phyloP scores from a whole-genome alignment of 2,329 filamentous ascomycete species.

The Chaetomium olivaceum region DNA sequence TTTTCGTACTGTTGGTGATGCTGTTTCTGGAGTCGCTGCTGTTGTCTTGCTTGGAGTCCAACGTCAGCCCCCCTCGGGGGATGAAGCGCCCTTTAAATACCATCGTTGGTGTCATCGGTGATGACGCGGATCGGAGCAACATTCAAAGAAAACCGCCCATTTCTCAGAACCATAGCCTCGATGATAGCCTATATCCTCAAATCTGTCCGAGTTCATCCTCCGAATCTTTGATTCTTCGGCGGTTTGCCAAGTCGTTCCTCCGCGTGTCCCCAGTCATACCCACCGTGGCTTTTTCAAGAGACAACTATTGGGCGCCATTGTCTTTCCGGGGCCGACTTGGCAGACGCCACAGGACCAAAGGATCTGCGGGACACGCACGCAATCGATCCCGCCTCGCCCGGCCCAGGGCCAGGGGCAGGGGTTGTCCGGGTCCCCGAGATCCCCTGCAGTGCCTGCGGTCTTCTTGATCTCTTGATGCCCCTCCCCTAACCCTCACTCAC shows the following conservation, averaged over 20 bases:
- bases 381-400: not conserved
- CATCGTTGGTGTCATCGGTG: not conserved
- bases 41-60: not conserved
- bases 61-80: not conserved
- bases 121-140: conserved; percentile 13
- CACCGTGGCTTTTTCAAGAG: conserved; percentile 23
- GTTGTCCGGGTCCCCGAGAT: not conserved
- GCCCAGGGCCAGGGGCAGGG: not conserved
- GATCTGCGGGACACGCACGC: conserved; percentile 4
- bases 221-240: not conserved
- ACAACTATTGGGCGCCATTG: conserved; percentile 11
- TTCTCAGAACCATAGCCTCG: too few relatives aligned
- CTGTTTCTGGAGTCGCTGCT: not conserved
- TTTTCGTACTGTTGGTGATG: not conserved
- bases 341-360: conserved; percentile 5
- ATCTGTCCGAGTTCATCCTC: not conserved
- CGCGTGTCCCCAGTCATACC: not conserved
- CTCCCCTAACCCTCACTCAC: not conserved
- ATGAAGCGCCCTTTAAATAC: not conserved
- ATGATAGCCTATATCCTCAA: not conserved
- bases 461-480: not conserved
- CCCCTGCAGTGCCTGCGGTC: not conserved
- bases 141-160: not conserved
- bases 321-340: conserved; percentile 22
- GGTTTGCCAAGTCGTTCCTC: conserved; percentile 16